Base-by-base conservation (phyloP, 306 rosid species). In the Vicia faba region DNA sequence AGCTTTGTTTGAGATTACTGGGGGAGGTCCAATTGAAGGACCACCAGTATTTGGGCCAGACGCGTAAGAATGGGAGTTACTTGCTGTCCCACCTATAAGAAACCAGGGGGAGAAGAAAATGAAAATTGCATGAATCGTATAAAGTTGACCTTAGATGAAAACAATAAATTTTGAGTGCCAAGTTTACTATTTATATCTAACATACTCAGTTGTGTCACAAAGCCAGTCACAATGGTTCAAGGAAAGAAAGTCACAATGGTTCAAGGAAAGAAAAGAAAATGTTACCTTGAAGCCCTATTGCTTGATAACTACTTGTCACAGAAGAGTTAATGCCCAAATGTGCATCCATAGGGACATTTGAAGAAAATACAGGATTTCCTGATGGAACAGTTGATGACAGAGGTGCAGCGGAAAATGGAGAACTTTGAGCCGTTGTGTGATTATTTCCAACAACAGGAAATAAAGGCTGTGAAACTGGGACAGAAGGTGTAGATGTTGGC, bases 11-110 rank as follows among this genome's bases (percentile, higher is more conserved):
- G 97, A 75, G 78, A 95, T 95, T 65, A 95, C 96, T 40, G 99
- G 99, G 31, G 97, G 99, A 56, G 99, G 99, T 39, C 99, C 99
- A 68, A 95, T 95, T 73, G 97, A 91, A 59, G 99, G 99, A 56
- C 99, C 99, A 31, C 95, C 93, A 6, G 99, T 95, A 74, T 95
- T 90, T 49, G 99, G 99, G 77, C 97, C 99, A 73, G 99, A 95
- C 53, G 99, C 95, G 70, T 95, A 95, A 18, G 97, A 86, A 74
- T 90, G 99, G 10, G 96, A 84, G 75, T 91, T 91, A 73, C 71
- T 54, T 40, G 84, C 68, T 39, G 66, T 45, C 59, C 76, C 96
- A 36, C 89, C 99, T 89, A 61, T 13, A 74, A 61, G 54, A 69
- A 80, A 44, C 31, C 54, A 56, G 64, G 73, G 39, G 29, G 16